Base-by-base conservation (phyloP, 257 asterid genomes). In the Ocimum tenuiflorum region DNA sequence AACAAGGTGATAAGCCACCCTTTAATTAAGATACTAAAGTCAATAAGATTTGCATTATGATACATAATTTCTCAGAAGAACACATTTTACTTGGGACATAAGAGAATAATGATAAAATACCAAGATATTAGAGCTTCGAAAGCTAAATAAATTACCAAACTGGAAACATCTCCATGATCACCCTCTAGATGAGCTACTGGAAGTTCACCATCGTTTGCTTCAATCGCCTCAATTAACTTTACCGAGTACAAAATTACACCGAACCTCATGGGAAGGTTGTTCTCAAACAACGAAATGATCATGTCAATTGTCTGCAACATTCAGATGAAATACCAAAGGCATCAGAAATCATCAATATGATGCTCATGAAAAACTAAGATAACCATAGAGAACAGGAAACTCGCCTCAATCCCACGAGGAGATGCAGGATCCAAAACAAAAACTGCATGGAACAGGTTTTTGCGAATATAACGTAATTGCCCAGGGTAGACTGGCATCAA, bases 401-500 rank as follows among this genome's bases (percentile, higher is more conserved):
- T 80, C 82, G 83, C 97, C 97, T 88, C 94, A 58, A 85, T 90
- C 72, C 97, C 99, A 78, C 90, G 80, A 65, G 64, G 70, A 70
- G 97, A 87, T 49, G 95, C 85, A 60, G 99, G 99, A 79, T 94
- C 99, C 68, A 90, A 73, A 73, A 94, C 80, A 68, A 80, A 88
- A 76, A 88, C 99, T 24, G 99, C 95, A 68, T 94, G 95, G 82
- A 84, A 94, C 73, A 94, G 75, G 74, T 94, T 94, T 76, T 94
- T 94, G 54, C 99, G 97, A 69, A 94, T 90, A 81, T 94, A 88
- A 33, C 96, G 97, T 74, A 94, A 58, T 88, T 94, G 99, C 67
- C 99, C 99, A 75, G 99, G 99, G 81, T 73, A 94, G 78, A 86
- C 99, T 46, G 99, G 99, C 99, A 94, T 94, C 88, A 94, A 73